Evolutionary conservation across 352 stramenopile genomes (phyloP), one percentile per base, ranked within the genome.

Genomic region (Salisapilia sapeloensis): DNA sequence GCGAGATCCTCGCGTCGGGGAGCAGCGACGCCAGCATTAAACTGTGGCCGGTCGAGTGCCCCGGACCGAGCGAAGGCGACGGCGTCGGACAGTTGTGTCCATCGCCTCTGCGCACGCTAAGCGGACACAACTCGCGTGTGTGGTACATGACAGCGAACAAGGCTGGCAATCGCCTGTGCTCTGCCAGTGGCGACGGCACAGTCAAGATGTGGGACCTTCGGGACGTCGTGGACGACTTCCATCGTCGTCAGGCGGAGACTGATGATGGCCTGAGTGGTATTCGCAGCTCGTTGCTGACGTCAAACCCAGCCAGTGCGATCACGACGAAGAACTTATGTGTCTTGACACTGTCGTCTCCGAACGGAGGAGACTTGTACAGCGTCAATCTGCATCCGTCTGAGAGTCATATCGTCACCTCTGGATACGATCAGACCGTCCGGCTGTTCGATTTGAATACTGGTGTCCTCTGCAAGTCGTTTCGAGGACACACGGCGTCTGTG

Each of bases 121-220:
- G 75, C 17, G 75, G 75, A 7, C 75, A 90, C 24, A 80, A 65
- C 35, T 87, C 71, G 16, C 69, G 75, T 29, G 84, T 90, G 25
- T 90, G 71, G 75, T 87, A 87, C 35, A 46, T 87, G 46, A 46
- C 60, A 3, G 53, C 59, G 2, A 87, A 65, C 51, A 40, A 51
- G 8, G 62, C 63, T 0, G 71, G 70, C 13, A 63, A 86, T 25
- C 51, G 56, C 12, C 52, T 90, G 3, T 87, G 65, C 47, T 87
- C 71, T 2, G 67, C 67, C 14, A 87, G 71, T 11, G 75, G 75
- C 29, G 75, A 90, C 39, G 71, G 67, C 6, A 85, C 75, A 4
- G 65, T 90, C 29, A 90, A 87, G 48, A 61, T 90, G 35, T 90
- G 75, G 71, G 70, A 85, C 39, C 46, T 87, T n/a, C 66, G 70